Base-by-base conservation (phyloP, 1,284 basidiomycete genomes). In the Tetrapyrgos nigripes region DNA sequence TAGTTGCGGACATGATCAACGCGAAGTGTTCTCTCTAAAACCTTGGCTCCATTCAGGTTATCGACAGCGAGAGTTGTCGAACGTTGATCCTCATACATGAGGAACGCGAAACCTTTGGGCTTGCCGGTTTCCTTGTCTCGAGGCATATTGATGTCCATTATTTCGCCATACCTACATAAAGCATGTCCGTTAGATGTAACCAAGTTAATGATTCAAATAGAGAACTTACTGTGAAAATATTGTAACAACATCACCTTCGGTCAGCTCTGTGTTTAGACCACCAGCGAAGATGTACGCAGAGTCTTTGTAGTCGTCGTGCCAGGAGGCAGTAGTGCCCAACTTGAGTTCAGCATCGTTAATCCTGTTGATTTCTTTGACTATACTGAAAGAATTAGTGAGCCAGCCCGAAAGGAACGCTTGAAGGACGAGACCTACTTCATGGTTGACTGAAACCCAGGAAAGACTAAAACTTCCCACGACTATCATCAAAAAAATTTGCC, bases 81-180 rank as follows among this genome's bases (percentile, higher is more conserved):
- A 48, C 94, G 86, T 76, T 99, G 97, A 77, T 99, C 96, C 76
- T 97, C 94, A 75, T 98, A 99, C 96, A 99, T 98, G 62, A 99
- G 79, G 77, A 98, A 99, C 3, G 88, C 96, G 71, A 99, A 99
- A 0, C 97, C 97, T 66, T 83, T 87, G 3, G 89, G 82, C 72
- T 96, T 96, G 29, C 94, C 93, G 0, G 95, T 96, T 62, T 90
- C 83, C 71, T 95, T 94, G 76, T 97, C 93, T 49, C 95, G 86
- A 21, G 97, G 97, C 71, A 99, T 83, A 72, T 98, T 95, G 60
- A 98, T 83, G 69, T 99, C 95, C 78, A 96, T 91, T 26, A 98
- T 85, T 73, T 99, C 97, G 24, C 97, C 97, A 75, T 92, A 98
- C 75, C 94, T 96, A 64, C 11, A 29, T 37, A 54, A n/a, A 4